Percentiles rank a stretch among this genome's conserved stretches.
Conservation (phyloP, 2,329 filamentous ascomycete species). For the Pseudocercospora ulei region DNA sequence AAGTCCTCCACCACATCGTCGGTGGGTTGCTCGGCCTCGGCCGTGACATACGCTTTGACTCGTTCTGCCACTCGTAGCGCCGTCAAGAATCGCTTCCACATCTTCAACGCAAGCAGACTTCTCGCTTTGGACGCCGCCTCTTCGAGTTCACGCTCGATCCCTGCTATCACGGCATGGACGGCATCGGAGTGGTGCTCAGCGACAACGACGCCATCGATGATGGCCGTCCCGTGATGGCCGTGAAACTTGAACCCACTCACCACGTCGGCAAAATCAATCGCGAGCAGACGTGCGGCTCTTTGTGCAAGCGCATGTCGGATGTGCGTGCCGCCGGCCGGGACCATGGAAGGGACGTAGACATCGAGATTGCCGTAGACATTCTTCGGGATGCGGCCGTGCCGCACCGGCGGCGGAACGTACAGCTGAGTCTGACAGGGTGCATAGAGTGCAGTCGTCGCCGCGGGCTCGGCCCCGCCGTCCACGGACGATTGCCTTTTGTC, state of each 20-base stretch:
- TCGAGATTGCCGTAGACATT: conserved; percentile 56
- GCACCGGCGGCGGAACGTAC: conserved; percentile 67
- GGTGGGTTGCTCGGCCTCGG: conserved; percentile 6
- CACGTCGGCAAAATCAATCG: conserved; percentile 79
- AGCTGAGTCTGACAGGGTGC: conserved; percentile 54
- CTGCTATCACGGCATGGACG: conserved; percentile 57
- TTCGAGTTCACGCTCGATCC: conserved; percentile 56
- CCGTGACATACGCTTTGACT: conserved; percentile 49
- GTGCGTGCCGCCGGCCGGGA: conserved; percentile 51
- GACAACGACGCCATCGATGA: conserved; percentile 68
- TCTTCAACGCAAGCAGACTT: conserved; percentile 42
- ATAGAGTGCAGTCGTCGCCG: conserved; percentile 50
- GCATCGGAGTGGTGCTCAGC: conserved; percentile 63
- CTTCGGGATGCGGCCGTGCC: conserved; percentile 57
- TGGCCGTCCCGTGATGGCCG: conserved; percentile 73
- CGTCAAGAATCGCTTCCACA: conserved; percentile 53
- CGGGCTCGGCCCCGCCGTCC: conserved; percentile 35
- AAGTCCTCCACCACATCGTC: conserved; percentile 12
- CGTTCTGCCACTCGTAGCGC: conserved; percentile 62
- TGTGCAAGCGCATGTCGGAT: conserved; percentile 51
- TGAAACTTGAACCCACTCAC: conserved; percentile 84
- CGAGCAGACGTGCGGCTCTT: conserved; percentile 63
- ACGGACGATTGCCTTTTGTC: conserved; percentile 18
- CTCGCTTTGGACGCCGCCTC: conserved; percentile 52
- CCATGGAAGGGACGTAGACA: conserved; percentile 55